These are phyloP conservation scores for Cryptosporidium baileyi DNA, from an alignment of 169 alveolate species.

Conservation along the genomic window DNA sequence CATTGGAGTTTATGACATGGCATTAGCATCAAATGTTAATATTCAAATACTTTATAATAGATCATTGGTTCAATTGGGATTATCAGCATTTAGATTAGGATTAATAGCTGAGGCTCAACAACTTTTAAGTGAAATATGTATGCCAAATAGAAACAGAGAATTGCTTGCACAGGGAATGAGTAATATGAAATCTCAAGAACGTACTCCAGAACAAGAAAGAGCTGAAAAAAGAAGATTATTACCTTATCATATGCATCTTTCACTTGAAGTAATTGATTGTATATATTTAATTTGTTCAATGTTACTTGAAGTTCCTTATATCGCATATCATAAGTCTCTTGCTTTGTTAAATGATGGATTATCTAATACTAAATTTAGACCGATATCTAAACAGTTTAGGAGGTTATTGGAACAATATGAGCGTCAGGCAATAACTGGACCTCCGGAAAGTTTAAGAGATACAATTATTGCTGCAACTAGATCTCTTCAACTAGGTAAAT, in stretches of 20 bases:
- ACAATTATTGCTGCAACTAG: conserved; percentile 90
- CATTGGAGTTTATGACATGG: conserved; percentile 87
- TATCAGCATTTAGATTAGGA: conserved; percentile 95
- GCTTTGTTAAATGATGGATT: conserved; percentile 69
- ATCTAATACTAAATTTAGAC: conserved; percentile 70
- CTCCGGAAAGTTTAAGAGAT: conserved; percentile 95
- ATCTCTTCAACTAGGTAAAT: conserved; percentile 89
- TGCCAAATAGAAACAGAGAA: conserved; percentile 92
- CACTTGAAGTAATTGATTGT: conserved; percentile 92
- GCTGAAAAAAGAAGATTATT: conserved; percentile 94
- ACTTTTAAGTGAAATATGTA: conserved; percentile 89
- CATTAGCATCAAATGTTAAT: conserved; percentile 85
- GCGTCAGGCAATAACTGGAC: conserved; percentile 90
- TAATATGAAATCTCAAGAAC: conserved; percentile 86
- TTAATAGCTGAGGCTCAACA: conserved; percentile 89
- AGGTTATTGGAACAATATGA: conserved; percentile 92
- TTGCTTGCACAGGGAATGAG: conserved; percentile 93
- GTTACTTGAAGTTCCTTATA: conserved; percentile 89
- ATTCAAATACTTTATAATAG: conserved; percentile 95
- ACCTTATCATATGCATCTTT: conserved; percentile 97
- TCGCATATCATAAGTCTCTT: conserved; percentile 82
- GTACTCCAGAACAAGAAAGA: conserved; percentile 92
- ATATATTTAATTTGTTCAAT: conserved; percentile 92
- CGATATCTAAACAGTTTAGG: conserved; percentile 88
- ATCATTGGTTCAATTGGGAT: conserved; percentile 93